Evolutionary conservation across 78 protist species (phyloP).

Genomic region (slime mould (Dictyostelium discoideum)): DNA sequence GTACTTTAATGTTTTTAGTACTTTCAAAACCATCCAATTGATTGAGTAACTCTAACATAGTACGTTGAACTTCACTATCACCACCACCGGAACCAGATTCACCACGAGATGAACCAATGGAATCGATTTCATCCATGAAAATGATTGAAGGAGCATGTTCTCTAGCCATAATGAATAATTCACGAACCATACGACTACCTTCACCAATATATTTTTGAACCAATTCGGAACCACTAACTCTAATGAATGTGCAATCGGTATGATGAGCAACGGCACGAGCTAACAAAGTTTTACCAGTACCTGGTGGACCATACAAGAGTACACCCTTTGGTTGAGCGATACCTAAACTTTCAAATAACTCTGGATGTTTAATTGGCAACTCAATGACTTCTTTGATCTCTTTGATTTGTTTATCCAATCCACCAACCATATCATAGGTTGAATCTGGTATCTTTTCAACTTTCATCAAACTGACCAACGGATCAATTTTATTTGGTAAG

Average conservation of each 20-base stretch:
- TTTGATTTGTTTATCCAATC: conserved; percentile 98
- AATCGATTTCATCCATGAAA: conserved; percentile 99
- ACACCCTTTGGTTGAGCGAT: conserved; percentile 99
- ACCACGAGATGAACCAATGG: conserved; percentile 92
- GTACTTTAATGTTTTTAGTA: conserved; percentile 98
- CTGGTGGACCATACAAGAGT: conserved; percentile 98
- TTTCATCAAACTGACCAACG: conserved; percentile 81
- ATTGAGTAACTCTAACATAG: conserved; percentile 99
- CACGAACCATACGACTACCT: conserved; percentile 99
- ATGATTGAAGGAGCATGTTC: conserved; percentile 99
- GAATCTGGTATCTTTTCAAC: conserved; percentile 99
- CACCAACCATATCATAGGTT: conserved; percentile 99
- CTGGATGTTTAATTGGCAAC: conserved; percentile 99
- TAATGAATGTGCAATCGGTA: conserved; percentile 99
- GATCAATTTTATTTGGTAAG: conserved; percentile 95
- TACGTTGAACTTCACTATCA: conserved; percentile 98
- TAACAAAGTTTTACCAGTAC: conserved; percentile 99
- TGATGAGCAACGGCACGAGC: conserved; percentile 99
- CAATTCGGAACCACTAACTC: conserved; percentile 99
- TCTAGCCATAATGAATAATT: conserved; percentile 99
- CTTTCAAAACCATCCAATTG: conserved; percentile 99
- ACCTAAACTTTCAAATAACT: conserved; percentile 99
- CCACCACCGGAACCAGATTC: conserved; percentile 90
- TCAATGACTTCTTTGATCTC: conserved; percentile 99
- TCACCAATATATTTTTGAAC: conserved; percentile 99